These are phyloP conservation scores for Aspergillus pseudoviridinutans DNA, from an alignment of 2,329 filamentous ascomycete species.

Conservation along the genomic window DNA sequence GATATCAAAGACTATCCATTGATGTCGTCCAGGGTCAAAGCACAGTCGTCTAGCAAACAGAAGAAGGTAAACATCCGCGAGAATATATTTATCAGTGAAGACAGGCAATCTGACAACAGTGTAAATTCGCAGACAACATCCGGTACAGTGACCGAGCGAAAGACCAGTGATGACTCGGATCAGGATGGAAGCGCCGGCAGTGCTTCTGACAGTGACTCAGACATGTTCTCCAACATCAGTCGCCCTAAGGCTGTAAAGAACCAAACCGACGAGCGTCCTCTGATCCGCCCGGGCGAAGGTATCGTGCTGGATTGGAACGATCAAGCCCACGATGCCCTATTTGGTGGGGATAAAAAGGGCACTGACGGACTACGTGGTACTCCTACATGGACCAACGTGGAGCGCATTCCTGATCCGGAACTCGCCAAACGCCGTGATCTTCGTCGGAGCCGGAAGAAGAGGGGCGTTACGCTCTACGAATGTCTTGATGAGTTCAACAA, in stretches of 20 bases:
- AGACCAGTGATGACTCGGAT: constrained; percentile 14
- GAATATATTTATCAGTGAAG: neutral
- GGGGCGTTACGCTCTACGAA: constrained; percentile 79
- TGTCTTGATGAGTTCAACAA: constrained; percentile 94
- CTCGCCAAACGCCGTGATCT: constrained; percentile 61
- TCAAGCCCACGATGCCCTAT: constrained; percentile 67
- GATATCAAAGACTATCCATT: constrained; percentile 57
- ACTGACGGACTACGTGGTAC: constrained; percentile 55
- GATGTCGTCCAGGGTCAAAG: constrained; percentile 45
- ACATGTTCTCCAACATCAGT: constrained; percentile 16
- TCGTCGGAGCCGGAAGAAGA: constrained; percentile 63
- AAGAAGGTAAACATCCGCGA: constrained; percentile 14
- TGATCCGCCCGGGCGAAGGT: constrained; percentile 77
- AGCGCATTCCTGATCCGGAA: constrained; percentile 57
- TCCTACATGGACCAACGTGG: constrained; percentile 53
- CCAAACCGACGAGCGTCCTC: constrained; percentile 50
- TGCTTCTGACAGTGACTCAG: constrained; percentile 30
- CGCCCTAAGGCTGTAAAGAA: constrained; percentile 19
- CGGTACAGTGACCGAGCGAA: constrained; percentile 7
- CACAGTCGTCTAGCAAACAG: constrained; percentile 14
- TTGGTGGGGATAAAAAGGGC: constrained; percentile 45
- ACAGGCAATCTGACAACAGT: constrained; percentile 8
- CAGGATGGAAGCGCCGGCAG: constrained; percentile 19
- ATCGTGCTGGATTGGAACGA: constrained; percentile 83
- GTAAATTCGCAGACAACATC: constrained; percentile 2